Percentiles rank a stretch among this genome's conserved stretches.
phyloP scores from a whole-genome alignment of 2,329 filamentous ascomycete species.

The Neopestalotiopsis sp. region DNA sequence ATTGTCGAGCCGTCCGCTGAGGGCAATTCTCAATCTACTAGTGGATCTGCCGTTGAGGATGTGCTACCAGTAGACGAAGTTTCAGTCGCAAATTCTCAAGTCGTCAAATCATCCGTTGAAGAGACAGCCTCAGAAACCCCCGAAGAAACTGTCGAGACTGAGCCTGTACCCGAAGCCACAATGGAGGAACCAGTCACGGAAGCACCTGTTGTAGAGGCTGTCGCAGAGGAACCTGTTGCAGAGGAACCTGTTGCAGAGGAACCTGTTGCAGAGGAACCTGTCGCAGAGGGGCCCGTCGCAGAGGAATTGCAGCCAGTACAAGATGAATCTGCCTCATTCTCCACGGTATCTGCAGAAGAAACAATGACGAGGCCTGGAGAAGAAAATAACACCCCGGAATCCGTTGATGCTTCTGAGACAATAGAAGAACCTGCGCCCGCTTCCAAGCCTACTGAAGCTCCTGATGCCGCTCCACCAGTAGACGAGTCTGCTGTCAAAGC shows the following conservation, averaged over 20 bases:
- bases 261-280: not conserved
- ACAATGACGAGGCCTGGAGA: not conserved
- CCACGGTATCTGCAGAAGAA: too few species aligned
- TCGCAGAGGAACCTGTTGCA: not conserved
- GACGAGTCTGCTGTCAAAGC: not conserved
- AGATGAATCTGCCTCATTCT: not conserved
- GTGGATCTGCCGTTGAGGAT: not conserved
- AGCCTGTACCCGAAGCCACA: not conserved
- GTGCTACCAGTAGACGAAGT: not conserved
- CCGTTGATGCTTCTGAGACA: not conserved
- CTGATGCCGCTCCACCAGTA: not conserved
- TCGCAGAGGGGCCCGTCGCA: not conserved
- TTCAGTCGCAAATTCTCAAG: not conserved
- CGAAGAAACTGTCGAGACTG: not conserved
- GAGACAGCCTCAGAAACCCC: not conserved
- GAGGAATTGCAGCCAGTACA: not conserved
- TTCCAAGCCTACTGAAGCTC: not conserved
- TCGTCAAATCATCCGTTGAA: not conserved
- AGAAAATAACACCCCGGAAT: not conserved
- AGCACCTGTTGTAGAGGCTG: not conserved
- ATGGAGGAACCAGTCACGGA: not conserved
- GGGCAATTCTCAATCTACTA: not conserved
- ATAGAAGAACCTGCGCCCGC: not conserved
- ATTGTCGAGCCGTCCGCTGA: not conserved
- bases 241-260: not conserved